These are phyloP conservation scores for Leptodermis oblonga DNA, from an alignment of 257 asterid genomes.

Conservation along the genomic window DNA sequence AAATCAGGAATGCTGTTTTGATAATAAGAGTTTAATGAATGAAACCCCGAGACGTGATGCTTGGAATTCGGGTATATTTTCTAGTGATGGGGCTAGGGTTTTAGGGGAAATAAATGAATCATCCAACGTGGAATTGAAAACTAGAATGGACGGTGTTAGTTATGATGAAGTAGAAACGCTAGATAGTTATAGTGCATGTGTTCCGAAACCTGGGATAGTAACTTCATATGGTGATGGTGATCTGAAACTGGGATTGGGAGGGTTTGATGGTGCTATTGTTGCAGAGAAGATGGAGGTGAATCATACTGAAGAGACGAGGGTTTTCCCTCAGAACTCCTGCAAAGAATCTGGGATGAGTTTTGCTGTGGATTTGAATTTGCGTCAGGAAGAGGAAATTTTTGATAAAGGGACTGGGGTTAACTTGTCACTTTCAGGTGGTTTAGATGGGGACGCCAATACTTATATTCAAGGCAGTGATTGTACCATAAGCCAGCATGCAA, in stretches of 20 bases:
- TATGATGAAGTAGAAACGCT: neutral
- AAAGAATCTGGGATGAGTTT: conserved; percentile 8
- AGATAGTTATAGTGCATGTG: neutral
- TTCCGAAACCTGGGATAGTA: neutral
- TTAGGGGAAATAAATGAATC: conserved; percentile 27
- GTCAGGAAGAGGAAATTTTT: conserved; percentile 9
- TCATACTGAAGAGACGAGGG: neutral
- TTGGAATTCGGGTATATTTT: conserved; percentile 21
- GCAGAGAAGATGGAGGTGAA: neutral
- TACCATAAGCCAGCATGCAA: conserved; percentile 15
- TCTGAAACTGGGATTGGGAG: conserved; percentile 1
- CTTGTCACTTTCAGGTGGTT: conserved; percentile 7
- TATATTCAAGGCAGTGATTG: conserved; percentile 17
- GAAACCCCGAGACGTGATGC: conserved; percentile 31
- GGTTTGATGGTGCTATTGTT: conserved; percentile 1
- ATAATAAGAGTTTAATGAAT: conserved; percentile 22
- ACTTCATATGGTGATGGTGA: neutral
- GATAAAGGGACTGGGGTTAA: conserved; percentile 13
- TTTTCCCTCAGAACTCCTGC: conserved; percentile 11
- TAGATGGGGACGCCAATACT: conserved; percentile 1
- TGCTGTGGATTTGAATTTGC: conserved; percentile 19
- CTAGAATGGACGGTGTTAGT: conserved; percentile 1
- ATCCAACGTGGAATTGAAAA: neutral
- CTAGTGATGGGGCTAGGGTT: conserved; percentile 45
- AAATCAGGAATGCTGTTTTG: conserved; percentile 16